phyloP scores from a whole-genome alignment of 2,329 filamentous ascomycete species.

The Exophiala oligosperma region DNA sequence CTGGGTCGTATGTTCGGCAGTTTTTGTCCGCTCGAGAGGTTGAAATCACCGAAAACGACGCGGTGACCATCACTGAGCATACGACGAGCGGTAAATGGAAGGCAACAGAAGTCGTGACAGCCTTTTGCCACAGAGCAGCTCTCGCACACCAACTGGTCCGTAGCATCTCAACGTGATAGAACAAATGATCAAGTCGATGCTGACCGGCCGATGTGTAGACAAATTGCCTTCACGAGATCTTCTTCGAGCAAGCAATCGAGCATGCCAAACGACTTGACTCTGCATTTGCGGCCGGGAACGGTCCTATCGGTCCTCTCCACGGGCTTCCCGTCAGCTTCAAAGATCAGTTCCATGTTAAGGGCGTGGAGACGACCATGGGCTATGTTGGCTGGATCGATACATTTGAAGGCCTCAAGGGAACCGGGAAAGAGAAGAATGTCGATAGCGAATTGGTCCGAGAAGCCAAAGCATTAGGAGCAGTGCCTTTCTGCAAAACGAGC shows the following conservation, averaged over 20 bases:
- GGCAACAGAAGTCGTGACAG: conserved; percentile 19
- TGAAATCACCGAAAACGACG: conserved; percentile 60
- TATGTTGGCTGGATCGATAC: conserved; percentile 22
- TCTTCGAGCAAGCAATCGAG: conserved; percentile 47
- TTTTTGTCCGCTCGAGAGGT: conserved; percentile 54
- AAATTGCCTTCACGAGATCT: conserved; percentile 41
- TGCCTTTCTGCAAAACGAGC: conserved; percentile 55
- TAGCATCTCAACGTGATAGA: conserved; percentile 33
- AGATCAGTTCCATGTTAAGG: conserved; percentile 29
- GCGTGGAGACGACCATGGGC: conserved; percentile 27
- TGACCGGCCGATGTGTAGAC: neutral
- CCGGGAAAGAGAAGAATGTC: conserved; percentile 6
- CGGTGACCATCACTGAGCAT: conserved; percentile 35
- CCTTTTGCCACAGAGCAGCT: conserved; percentile 43
- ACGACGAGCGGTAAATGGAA: conserved; percentile 8
- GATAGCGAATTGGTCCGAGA: conserved; percentile 26
- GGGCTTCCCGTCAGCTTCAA: conserved; percentile 10
- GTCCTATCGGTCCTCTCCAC: conserved; percentile 29
- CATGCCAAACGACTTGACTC: conserved; percentile 61
- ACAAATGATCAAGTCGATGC: too few relatives aligned
- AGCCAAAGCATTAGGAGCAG: conserved; percentile 41
- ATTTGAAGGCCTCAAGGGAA: neutral
- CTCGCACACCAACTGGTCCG: conserved; percentile 46
- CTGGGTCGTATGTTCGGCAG: conserved; percentile 55
- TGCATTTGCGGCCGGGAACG: conserved; percentile 33